Conservation (phyloP, 805 yeast species). For the Zygotorulaspora danielsina region DNA sequence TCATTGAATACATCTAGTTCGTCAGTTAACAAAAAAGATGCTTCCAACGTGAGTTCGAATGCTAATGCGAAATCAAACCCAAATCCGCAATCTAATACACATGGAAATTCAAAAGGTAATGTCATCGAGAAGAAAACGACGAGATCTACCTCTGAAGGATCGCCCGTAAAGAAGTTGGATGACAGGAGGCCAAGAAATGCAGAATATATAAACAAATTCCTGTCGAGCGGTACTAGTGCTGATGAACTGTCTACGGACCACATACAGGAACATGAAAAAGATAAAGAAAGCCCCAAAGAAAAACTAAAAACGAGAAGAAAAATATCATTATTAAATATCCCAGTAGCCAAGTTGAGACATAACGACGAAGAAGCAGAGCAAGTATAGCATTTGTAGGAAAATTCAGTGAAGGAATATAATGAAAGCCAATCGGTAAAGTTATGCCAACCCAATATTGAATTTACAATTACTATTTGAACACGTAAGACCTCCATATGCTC, state of each 20-base stretch:
- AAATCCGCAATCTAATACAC: too few species aligned
- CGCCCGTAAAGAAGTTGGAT: conserved; percentile 9
- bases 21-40: conserved; percentile 8
- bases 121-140: conserved; percentile 5
- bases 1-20: conserved; percentile 10
- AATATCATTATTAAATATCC: conserved; percentile 29
- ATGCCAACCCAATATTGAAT: too few species aligned
- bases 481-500: too few species aligned
- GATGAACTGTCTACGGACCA: conserved; percentile 1
- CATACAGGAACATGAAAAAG: not conserved
- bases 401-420: too few species aligned
- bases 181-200: conserved; percentile 4
- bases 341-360: conserved; percentile 29
- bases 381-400: too few species aligned
- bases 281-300: conserved; percentile 9
- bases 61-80: conserved; percentile 1
- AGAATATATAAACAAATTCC: conserved; percentile 11
- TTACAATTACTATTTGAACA: too few species aligned
- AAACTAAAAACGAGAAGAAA: conserved; percentile 13
- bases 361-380: conserved; percentile 5
- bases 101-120: conserved; percentile 2
- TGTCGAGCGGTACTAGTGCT: conserved; percentile 3
- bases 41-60: not conserved
- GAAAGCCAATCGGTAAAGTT: too few species aligned
- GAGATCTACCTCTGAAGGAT: conserved; percentile 9